phyloP scores from a whole-genome alignment of 2,329 filamentous ascomycete species.

The Parastagonospora avenae region DNA sequence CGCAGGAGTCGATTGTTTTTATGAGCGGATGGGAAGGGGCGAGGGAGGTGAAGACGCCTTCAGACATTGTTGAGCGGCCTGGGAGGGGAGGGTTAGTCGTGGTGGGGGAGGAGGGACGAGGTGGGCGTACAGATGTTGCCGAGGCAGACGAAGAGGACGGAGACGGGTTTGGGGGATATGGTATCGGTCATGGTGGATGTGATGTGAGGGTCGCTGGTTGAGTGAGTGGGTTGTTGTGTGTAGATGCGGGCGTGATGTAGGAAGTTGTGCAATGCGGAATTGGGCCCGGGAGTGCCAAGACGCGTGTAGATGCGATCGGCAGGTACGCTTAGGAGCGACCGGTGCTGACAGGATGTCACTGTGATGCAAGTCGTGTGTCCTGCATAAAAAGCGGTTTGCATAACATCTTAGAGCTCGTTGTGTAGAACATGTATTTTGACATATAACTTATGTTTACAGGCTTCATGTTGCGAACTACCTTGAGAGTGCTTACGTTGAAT shows the following conservation, averaged over 20 bases:
- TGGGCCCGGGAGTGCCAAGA: neutral
- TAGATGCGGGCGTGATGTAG: too few species aligned
- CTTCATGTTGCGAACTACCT: too few species aligned
- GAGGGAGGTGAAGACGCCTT: slow-evolving; percentile 84
- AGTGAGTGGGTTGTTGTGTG: neutral
- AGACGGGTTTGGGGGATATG: slow-evolving; percentile 52
- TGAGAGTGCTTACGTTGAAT: too few species aligned
- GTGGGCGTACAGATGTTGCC: slow-evolving; percentile 81
- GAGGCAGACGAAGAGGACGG: slow-evolving; percentile 91
- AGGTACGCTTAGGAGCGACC: neutral
- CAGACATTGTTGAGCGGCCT: slow-evolving; percentile 88
- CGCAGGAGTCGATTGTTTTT: slow-evolving; percentile 79
- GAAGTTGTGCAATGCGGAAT: too few species aligned
- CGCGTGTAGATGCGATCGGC: neutral
- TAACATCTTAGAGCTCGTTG: too few species aligned
- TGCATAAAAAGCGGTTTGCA: neutral
- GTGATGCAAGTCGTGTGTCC: neutral
- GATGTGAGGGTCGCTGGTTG: neutral
- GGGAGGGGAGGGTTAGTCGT: slow-evolving; percentile 1
- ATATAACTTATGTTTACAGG: too few species aligned
- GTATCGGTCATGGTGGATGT: slow-evolving; percentile 12
- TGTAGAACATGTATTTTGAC: too few species aligned
- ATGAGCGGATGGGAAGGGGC: slow-evolving; percentile 59
- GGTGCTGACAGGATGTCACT: too few species aligned
- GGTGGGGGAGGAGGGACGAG: slow-evolving; percentile 39